These are phyloP conservation scores for Terana coerulea DNA, from an alignment of 768 basidiomycete species.

Conservation along the genomic window DNA sequence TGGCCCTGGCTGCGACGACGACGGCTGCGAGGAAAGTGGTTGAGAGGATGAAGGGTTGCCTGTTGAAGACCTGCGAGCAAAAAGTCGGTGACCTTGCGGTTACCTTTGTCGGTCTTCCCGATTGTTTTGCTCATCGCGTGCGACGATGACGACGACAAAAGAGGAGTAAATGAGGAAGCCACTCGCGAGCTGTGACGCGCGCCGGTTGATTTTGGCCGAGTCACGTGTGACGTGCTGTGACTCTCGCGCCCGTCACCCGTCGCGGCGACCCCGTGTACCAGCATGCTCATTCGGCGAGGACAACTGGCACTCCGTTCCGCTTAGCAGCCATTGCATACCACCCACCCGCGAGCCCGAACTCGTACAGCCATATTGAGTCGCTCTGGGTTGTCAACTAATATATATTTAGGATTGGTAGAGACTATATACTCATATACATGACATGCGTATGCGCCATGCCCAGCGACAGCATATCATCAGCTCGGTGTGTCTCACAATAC, in stretches of 20 bases:
- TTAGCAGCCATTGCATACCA: too few relatives aligned
- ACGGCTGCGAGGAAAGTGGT: constrained; percentile 13
- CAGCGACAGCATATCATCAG: constrained; percentile 29
- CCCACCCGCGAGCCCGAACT: too few relatives aligned
- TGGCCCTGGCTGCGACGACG: neutral
- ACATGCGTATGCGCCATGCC: constrained; percentile 29
- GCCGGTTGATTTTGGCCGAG: neutral
- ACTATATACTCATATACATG: too few relatives aligned
- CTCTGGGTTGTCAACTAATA: too few relatives aligned
- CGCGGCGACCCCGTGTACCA: neutral
- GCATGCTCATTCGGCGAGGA: neutral
- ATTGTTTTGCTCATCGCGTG: constrained; percentile 12
- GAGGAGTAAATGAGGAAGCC: neutral
- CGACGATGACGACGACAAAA: neutral
- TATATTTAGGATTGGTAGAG: too few relatives aligned
- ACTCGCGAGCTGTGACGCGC: constrained; percentile 3
- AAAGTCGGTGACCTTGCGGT: constrained; percentile 44
- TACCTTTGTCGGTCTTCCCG: constrained; percentile 14
- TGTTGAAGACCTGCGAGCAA: constrained; percentile 28
- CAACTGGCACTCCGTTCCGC: constrained; percentile 2
- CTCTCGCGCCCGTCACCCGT: neutral
- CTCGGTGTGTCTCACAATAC: constrained; percentile 19
- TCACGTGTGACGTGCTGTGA: neutral
- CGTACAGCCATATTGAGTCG: too few relatives aligned
- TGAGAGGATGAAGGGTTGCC: constrained; percentile 21